phyloP scores from a whole-genome alignment of 192 early-diverging fungal genomes.

The Paraglomus brasilianum region DNA sequence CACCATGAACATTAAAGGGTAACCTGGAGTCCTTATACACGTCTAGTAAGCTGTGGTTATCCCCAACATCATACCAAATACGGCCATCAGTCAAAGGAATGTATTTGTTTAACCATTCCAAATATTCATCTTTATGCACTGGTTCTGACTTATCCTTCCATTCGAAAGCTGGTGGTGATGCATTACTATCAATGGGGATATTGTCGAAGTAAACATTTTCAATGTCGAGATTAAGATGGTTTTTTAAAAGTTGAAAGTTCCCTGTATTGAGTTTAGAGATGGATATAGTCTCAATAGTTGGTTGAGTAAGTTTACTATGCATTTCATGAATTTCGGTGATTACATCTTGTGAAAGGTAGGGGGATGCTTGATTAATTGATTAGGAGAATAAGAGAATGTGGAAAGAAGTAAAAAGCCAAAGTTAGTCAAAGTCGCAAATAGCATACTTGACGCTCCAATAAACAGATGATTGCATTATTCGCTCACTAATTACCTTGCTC shows the following conservation, averaged over 20 bases:
- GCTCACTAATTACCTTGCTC: constrained; percentile 18
- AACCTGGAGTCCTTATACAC: constrained; percentile 1
- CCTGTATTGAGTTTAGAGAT: constrained; percentile 17
- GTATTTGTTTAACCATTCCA: constrained; percentile 10
- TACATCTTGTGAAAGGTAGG: neutral
- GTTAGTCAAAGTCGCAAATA: too few species aligned
- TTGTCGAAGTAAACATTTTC: neutral
- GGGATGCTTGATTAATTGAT: neutral
- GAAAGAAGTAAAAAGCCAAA: too few species aligned
- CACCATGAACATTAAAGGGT: constrained; percentile 23
- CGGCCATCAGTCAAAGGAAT: constrained; percentile 9
- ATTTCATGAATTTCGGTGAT: constrained; percentile 20
- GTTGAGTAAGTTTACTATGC: constrained; percentile 10
- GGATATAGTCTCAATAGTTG: constrained; percentile 14
- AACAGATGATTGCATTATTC: constrained; percentile 22
- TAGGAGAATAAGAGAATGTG: too few species aligned
- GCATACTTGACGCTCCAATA: neutral
- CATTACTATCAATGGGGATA: neutral
- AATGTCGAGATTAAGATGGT: neutral
- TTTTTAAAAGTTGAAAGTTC: constrained; percentile 11
- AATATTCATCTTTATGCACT: constrained; percentile 11
- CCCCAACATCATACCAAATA: constrained; percentile 23
- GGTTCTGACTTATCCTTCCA: constrained; percentile 7
- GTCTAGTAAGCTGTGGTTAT: constrained; percentile 5
- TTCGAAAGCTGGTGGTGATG: constrained; percentile 15